Evolutionary conservation across 305 asterid species (phyloP), one percentile per base, ranked within the genome.

Genomic region (Ajuga reptans): DNA sequence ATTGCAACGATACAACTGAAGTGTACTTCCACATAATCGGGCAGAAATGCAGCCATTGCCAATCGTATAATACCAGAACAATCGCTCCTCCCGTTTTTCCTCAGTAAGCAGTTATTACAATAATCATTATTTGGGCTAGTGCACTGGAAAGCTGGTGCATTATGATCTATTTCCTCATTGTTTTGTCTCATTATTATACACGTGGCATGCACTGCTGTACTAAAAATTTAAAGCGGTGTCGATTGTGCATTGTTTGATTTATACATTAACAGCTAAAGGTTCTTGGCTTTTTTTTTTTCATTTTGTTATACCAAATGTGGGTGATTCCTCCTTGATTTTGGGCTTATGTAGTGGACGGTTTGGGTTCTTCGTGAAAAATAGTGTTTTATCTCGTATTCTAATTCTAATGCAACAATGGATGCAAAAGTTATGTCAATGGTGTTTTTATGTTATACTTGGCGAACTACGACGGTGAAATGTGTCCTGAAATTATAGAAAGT

Each of bases 1-100:
- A 93, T 80, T 93, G 99, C 84, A 87, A 89, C 17, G 96, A 87
- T 68, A 87, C 99, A 0, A 90, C 96, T 0, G 97, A 93, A 73
- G 96, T 90, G 2, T 86, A 76, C 78, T 93, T 89, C 87, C 96
- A 93, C 69, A 83, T 93, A 59, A 81, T 93, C 9, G 97, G 97
- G 39, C 95, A 89, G 79, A 93, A 90, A 73, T 90, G 99, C 84
- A 78, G 88, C 76, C 97, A 93, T 68, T 93, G 96, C 59, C 81
- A 77, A 60, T 93, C 99, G 8, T 93, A 90, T 68, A 93, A 93
- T 47, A 93, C 99, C 10, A 90, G 92, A n/a, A 87, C 83, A n/a
- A 89, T 87, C 41, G 87, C 84, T 1, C 95, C 96, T 57, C 99
- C 96, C 3, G 95, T 90, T 68, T 86, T 93, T 73, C 96, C 99